A percentile compares a stretch with the other conserved stretches of the same genome.
These are phyloP conservation scores for Blumeria hordei DNA, from an alignment of 2,329 filamentous ascomycete species.

Conservation along the genomic window DNA sequence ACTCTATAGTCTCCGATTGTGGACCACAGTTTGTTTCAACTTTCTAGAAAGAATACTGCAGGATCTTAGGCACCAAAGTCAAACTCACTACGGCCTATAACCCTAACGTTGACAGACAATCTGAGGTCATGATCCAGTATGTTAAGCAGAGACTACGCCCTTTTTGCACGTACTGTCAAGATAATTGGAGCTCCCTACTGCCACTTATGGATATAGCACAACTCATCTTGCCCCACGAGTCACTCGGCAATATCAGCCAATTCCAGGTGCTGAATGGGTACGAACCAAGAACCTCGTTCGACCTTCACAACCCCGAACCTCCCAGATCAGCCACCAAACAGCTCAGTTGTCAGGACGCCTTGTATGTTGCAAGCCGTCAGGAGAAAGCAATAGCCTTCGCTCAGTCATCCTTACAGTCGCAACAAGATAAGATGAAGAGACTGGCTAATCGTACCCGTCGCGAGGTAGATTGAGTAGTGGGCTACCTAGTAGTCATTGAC, in stretches of 20 bases:
- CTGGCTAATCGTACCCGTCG: neutral
- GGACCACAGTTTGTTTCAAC: slow-evolving; percentile 4
- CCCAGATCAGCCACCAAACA: neutral
- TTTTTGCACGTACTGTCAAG: neutral
- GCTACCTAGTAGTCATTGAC: neutral
- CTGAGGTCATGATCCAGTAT: neutral
- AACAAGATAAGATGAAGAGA: neutral
- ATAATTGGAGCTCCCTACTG: neutral
- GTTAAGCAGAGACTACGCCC: neutral
- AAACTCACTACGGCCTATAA: neutral
- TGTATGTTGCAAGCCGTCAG: neutral
- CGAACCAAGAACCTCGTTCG: neutral
- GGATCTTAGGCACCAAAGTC: slow-evolving; percentile 1
- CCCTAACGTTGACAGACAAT: neutral
- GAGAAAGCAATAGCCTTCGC: neutral
- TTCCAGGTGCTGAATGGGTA: neutral
- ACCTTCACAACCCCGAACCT: neutral
- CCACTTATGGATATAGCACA: neutral
- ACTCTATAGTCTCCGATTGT: slow-evolving; percentile 4
- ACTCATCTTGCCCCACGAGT: neutral
- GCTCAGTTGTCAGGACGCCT: too few species aligned
- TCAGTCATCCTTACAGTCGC: neutral
- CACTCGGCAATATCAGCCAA: neutral
- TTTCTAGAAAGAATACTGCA: neutral
- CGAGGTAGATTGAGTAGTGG: neutral